Conservation (phyloP, 768 basidiomycete genomes). For the Kwoniella dejecticola region DNA sequence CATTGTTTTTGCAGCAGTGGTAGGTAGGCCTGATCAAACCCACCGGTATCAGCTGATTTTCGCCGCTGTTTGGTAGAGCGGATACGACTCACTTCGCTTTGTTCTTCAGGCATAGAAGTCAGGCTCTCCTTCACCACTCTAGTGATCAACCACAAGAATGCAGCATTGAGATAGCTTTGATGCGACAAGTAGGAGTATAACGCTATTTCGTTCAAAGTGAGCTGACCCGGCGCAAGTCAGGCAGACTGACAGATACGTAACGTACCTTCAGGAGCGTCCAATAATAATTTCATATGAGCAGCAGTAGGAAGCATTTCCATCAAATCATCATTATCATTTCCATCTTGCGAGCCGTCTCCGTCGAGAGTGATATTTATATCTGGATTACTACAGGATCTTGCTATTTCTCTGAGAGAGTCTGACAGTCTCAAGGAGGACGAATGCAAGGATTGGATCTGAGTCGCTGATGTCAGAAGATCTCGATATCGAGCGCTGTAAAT, state of each 20-base stretch:
- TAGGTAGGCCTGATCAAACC: conserved; percentile 68
- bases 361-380: conserved; percentile 31
- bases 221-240: neutral
- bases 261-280: conserved; percentile 83
- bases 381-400: conserved; percentile 41
- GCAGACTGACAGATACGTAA: neutral
- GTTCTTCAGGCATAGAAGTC: conserved; percentile 66
- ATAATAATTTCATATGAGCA: conserved; percentile 84
- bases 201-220: conserved; percentile 21
- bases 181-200: conserved; percentile 83
- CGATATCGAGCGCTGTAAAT: conserved; percentile 51
- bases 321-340: conserved; percentile 29
- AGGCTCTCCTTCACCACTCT: conserved; percentile 80
- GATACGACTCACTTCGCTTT: conserved; percentile 65
- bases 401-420: conserved; percentile 34
- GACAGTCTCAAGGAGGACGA: conserved; percentile 50
- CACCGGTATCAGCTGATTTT: neutral
- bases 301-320: conserved; percentile 60
- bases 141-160: conserved; percentile 83
- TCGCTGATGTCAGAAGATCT: conserved; percentile 54
- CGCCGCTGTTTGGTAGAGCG: conserved; percentile 57
- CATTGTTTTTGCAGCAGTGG: conserved; percentile 89
- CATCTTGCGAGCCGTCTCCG: conserved; percentile 18
- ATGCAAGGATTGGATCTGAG: conserved; percentile 51
- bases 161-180: conserved; percentile 75